phyloP scores from a whole-genome alignment of 306 rosid genomes.

The Gillenia trifoliata region DNA sequence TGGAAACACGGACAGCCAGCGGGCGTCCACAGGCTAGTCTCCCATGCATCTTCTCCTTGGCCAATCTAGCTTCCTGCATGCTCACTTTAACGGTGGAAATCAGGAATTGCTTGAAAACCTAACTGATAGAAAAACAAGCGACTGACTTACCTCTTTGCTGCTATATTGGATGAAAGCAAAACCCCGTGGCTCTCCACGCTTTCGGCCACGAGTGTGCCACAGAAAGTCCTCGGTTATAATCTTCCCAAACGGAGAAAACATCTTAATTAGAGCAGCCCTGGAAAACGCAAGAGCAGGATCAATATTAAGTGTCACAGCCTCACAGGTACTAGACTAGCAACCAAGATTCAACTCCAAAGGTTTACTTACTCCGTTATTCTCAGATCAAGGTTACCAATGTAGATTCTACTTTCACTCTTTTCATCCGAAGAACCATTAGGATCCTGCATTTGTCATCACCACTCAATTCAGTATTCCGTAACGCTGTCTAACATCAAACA shows the following conservation, averaged over 20 bases:
- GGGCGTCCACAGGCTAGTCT: slow-evolving; percentile 85
- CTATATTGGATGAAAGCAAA: slow-evolving; percentile 83
- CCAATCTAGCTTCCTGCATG: slow-evolving; percentile 94
- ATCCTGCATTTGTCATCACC: slow-evolving; percentile 48
- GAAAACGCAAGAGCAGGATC: slow-evolving; percentile 10
- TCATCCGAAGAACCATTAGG: slow-evolving; percentile 48
- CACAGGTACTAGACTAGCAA: not conserved
- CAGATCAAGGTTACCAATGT: slow-evolving; percentile 82
- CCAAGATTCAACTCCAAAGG: not conserved
- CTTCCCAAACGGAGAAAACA: slow-evolving; percentile 89
- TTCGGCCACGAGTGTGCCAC: slow-evolving; percentile 88
- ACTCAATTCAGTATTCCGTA: not conserved
- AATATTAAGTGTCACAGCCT: not conserved
- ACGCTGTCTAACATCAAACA: not conserved
- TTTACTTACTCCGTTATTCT: slow-evolving; percentile 87
- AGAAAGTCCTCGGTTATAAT: slow-evolving; percentile 77
- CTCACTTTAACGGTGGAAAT: slow-evolving; percentile 89
- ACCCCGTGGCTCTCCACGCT: slow-evolving; percentile 87
- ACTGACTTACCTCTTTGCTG: slow-evolving; percentile 74
- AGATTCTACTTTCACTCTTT: slow-evolving; percentile 68
- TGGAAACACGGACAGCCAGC: slow-evolving; percentile 72
- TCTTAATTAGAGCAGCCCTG: slow-evolving; percentile 83
- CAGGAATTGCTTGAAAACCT: slow-evolving; percentile 43
- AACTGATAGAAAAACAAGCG: slow-evolving; percentile 12
- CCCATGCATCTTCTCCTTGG: slow-evolving; percentile 98